phyloP scores from a whole-genome alignment of 2,329 filamentous ascomycete species.

The Capronia coronata region DNA sequence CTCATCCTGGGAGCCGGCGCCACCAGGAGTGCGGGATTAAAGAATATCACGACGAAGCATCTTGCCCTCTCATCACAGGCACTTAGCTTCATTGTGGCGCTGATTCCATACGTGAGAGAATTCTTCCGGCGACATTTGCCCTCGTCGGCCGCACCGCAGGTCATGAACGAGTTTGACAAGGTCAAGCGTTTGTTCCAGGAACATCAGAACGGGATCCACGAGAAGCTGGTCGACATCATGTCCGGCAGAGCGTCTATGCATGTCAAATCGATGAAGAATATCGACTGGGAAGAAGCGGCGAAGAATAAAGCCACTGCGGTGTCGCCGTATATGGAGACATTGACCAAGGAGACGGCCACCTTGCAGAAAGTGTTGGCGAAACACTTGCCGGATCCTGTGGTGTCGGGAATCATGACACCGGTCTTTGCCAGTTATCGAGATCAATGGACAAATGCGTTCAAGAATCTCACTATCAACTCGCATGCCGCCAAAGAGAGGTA shows the following conservation, averaged over 20 bases:
- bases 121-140: conserved; percentile 71
- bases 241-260: conserved; percentile 66
- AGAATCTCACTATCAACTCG: conserved; percentile 58
- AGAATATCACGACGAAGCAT: conserved; percentile 95
- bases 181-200: conserved; percentile 77
- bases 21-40: conserved; percentile 78
- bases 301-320: conserved; percentile 41
- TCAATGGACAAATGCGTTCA: conserved; percentile 67
- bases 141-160: conserved; percentile 44
- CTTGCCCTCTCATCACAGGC: conserved; percentile 86
- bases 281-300: conserved; percentile 61
- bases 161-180: conserved; percentile 81
- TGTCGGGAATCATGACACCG: conserved; percentile 75
- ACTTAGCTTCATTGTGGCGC: conserved; percentile 74
- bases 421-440: conserved; percentile 78
- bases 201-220: conserved; percentile 82
- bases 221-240: conserved; percentile 93
- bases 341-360: conserved; percentile 78
- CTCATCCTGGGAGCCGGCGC: conserved; percentile 92
- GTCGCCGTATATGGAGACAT: conserved; percentile 75
- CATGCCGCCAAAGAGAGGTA: conserved; percentile 66
- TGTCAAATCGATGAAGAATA: conserved; percentile 64
- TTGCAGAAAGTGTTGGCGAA: conserved; percentile 77
- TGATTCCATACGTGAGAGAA: conserved; percentile 86
- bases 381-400: conserved; percentile 68